phyloP scores from a whole-genome alignment of 2,329 filamentous ascomycete genomes.

The Fusarium nelsonii region DNA sequence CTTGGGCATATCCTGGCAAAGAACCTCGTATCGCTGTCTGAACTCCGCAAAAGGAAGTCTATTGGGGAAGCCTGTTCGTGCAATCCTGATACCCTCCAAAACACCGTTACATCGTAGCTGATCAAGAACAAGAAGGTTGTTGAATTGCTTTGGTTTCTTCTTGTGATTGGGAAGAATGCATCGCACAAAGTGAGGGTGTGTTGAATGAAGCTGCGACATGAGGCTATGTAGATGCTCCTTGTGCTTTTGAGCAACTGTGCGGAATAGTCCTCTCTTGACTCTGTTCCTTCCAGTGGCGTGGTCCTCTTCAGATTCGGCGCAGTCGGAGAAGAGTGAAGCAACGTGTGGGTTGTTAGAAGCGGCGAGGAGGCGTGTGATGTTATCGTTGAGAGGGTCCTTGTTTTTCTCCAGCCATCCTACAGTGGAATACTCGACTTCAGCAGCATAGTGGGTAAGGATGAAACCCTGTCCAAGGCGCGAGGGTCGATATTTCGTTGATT shows the following conservation, averaged over 20 bases:
- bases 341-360: conserved; percentile 86
- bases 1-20: conserved; percentile 88
- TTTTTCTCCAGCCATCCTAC: conserved; percentile 98
- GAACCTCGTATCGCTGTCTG: conserved; percentile 93
- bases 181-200: conserved; percentile 97
- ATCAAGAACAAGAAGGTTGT: conserved; percentile 91
- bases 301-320: conserved; percentile 84
- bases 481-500: conserved; percentile 91
- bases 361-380: conserved; percentile 89
- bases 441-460: conserved; percentile 95
- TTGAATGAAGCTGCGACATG: conserved; percentile 94
- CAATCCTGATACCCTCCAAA: conserved; percentile 97
- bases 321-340: conserved; percentile 87
- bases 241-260: conserved; percentile 95
- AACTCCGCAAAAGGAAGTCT: conserved; percentile 93
- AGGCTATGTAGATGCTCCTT: conserved; percentile 98
- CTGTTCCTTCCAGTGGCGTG: conserved; percentile 75
- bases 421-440: conserved; percentile 97
- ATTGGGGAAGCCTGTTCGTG: conserved; percentile 96
- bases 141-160: conserved; percentile 93
- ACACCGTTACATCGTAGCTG: conserved; percentile 99
- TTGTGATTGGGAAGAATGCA: conserved; percentile 99
- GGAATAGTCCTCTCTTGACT: conserved; percentile 97
- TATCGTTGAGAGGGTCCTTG: conserved; percentile 98
- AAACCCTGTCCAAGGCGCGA: conserved; percentile 92